Evolutionary conservation across 768 basidiomycete genomes (phyloP).

Genomic region (Psilocybe cubensis): DNA sequence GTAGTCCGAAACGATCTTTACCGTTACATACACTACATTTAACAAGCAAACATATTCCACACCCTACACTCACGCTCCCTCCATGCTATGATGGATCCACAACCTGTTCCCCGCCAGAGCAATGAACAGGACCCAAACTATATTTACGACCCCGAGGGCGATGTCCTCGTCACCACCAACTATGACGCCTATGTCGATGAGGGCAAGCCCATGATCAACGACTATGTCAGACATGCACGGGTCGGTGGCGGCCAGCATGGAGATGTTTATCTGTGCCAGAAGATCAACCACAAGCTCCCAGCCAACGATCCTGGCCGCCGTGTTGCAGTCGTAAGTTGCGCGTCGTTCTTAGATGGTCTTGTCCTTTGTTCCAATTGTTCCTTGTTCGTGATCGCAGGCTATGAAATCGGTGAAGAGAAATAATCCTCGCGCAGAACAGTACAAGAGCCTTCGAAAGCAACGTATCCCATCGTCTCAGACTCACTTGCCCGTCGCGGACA

Average conservation of each 20-base stretch:
- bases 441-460: conserved; percentile 37
- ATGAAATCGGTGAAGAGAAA: conserved; percentile 79
- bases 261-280: conserved; percentile 75
- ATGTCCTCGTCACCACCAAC: conserved; percentile 51
- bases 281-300: conserved; percentile 46
- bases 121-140: conserved; percentile 25
- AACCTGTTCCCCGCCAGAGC: conserved; percentile 23
- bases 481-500: conserved; percentile 65
- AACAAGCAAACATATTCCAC: conserved; percentile 20
- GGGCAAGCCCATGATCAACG: conserved; percentile 67
- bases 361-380: not conserved
- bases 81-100: conserved; percentile 29
- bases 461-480: conserved; percentile 52
- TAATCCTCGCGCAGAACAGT: conserved; percentile 63
- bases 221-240: conserved; percentile 76
- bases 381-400: conserved; percentile 46
- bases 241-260: conserved; percentile 93
- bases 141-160: conserved; percentile 43
- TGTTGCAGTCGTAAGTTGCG: conserved; percentile 43
- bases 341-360: not conserved
- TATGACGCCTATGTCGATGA: conserved; percentile 44
- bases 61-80: conserved; percentile 21
- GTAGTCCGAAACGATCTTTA: conserved; percentile 22
- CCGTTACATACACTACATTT: conserved; percentile 9
- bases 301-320: conserved; percentile 43